These are phyloP conservation scores for Pyrrhoderma lamaoense DNA, from an alignment of 1,284 basidiomycete species.

Conservation along the genomic window DNA sequence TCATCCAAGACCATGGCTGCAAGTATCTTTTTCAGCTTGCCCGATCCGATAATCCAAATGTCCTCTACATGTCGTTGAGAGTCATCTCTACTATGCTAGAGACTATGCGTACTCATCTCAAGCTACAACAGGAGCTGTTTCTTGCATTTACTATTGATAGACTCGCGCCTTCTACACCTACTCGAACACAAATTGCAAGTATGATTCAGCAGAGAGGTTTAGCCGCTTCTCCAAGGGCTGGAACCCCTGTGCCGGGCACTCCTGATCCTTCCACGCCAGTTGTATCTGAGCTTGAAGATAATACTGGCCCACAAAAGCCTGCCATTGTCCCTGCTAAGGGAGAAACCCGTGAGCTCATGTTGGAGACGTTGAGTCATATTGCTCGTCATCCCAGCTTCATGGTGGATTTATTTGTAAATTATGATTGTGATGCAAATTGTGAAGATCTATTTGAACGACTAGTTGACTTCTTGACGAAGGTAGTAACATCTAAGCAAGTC, in stretches of 20 bases:
- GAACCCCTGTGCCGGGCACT: slow-evolving; percentile 43
- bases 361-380: slow-evolving; percentile 84
- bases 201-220: slow-evolving; percentile 22
- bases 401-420: slow-evolving; percentile 94
- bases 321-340: slow-evolving; percentile 74
- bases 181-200: slow-evolving; percentile 23
- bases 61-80: slow-evolving; percentile 78
- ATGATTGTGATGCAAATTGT: slow-evolving; percentile 95
- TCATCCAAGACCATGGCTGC: slow-evolving; percentile 86
- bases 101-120: slow-evolving; percentile 81
- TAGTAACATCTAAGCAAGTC: slow-evolving; percentile 24
- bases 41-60: slow-evolving; percentile 76
- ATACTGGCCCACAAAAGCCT: slow-evolving; percentile 46
- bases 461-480: slow-evolving; percentile 86
- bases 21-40: slow-evolving; percentile 95
- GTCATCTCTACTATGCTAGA: slow-evolving; percentile 86
- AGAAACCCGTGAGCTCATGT: slow-evolving; percentile 83
- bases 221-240: slow-evolving; percentile 45
- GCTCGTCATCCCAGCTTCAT: slow-evolving; percentile 82
- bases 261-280: slow-evolving; percentile 35
- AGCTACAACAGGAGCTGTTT: slow-evolving; percentile 96
- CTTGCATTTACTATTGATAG: slow-evolving; percentile 91
- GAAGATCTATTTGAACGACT: slow-evolving; percentile 93
- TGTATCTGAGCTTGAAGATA: slow-evolving; percentile 42
- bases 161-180: slow-evolving; percentile 51